phyloP scores from a whole-genome alignment of 2,329 filamentous ascomycete species.

The Dactylellina sp. region DNA sequence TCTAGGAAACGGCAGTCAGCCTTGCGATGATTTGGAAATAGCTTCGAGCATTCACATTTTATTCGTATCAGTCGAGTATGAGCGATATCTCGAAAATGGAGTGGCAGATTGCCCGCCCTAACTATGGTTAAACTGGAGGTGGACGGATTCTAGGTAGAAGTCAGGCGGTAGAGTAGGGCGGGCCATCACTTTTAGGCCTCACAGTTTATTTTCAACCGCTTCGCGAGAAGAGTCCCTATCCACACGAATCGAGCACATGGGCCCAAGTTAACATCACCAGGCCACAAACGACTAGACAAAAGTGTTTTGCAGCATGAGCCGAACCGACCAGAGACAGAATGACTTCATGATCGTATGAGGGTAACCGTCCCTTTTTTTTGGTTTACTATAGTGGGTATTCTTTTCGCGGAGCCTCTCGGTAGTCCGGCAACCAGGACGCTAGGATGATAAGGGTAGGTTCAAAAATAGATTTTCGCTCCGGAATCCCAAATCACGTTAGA shows the following conservation, averaged over 20 bases:
- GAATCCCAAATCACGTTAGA: background rate
- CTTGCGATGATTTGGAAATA: constrained; percentile 16
- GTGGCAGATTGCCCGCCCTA: too few species aligned
- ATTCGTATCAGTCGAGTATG: constrained; percentile 4
- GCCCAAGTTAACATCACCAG: constrained; percentile 1
- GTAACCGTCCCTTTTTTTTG: constrained; percentile 7
- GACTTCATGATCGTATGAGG: background rate
- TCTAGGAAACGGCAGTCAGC: constrained; percentile 9
- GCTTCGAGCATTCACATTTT: background rate
- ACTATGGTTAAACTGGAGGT: background rate
- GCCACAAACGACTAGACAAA: background rate
- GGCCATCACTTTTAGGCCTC: constrained; percentile 5
- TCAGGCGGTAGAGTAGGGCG: background rate
- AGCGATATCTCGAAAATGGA: background rate
- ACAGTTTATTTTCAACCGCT: background rate
- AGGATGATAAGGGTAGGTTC: constrained; percentile 52
- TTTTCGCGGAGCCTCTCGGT: constrained; percentile 25
- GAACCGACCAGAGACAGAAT: background rate
- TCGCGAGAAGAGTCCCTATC: constrained; percentile 12
- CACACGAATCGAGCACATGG: constrained; percentile 17
- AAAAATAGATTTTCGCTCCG: constrained; percentile 43
- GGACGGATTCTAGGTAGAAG: constrained; percentile 5
- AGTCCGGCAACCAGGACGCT: constrained; percentile 50
- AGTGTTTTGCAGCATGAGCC: background rate
- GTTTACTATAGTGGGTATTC: background rate